Conservation (phyloP, 345 rosid genomes). For the Moricandia arvensis region DNA sequence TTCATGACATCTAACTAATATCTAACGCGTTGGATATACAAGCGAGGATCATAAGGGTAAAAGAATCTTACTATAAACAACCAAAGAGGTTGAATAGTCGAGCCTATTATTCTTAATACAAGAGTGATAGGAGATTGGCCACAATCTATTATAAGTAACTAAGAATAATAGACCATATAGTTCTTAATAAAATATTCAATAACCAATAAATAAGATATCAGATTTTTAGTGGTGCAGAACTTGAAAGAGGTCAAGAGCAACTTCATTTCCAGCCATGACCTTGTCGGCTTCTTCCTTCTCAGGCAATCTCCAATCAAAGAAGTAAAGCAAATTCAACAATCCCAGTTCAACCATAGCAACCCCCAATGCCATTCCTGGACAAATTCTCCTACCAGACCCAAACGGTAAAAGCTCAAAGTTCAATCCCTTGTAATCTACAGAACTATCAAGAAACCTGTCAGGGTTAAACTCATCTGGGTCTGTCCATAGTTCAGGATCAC, state of each 20-base stretch:
- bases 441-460: not conserved
- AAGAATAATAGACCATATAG: not conserved
- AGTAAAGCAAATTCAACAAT: slow-evolving; percentile 19
- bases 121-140: not conserved
- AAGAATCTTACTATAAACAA: no score
- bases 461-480: not conserved
- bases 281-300: not conserved
- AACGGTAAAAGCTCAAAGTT: not conserved
- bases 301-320: slow-evolving; percentile 19
- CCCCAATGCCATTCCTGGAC: slow-evolving; percentile 26
- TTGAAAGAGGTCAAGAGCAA: slow-evolving; percentile 20
- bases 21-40: no score
- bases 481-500: not conserved
- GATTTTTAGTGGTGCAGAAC: slow-evolving; percentile 20
- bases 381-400: not conserved
- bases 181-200: not conserved
- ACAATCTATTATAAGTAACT: no score
- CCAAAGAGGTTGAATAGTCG: no score
- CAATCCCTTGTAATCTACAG: not conserved
- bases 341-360: not conserved
- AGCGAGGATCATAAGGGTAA: no score
- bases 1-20: no score
- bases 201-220: no score
- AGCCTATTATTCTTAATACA: no score
- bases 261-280: not conserved